Conservation (phyloP, 2,329 filamentous ascomycete species). For the Hansfordia pulvinata region DNA sequence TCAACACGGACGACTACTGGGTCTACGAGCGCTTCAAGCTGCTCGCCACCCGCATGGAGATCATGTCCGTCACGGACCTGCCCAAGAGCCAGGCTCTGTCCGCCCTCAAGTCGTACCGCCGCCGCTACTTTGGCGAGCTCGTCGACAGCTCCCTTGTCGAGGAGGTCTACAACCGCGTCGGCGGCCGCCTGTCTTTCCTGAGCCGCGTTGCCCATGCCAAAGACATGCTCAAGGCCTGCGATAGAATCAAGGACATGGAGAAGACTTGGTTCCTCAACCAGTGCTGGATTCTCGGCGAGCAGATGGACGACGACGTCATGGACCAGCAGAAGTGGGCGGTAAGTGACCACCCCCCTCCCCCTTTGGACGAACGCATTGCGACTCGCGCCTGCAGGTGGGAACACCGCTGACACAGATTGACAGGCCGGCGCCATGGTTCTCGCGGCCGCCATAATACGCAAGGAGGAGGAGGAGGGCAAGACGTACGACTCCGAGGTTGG, state of each 20-base stretch:
- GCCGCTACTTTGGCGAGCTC: constrained; percentile 58
- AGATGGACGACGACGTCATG: constrained; percentile 96
- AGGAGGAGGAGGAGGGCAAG: constrained; percentile 51
- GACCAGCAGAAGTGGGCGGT: constrained; percentile 93
- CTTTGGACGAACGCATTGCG: constrained; percentile 2
- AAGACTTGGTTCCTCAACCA: constrained; percentile 72
- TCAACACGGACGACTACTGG: constrained; percentile 98
- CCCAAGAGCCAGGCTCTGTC: constrained; percentile 63
- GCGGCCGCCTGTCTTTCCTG: constrained; percentile 77
- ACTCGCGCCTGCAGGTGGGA: background rate
- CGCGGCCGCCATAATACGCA: constrained; percentile 79
- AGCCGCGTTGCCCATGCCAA: constrained; percentile 77
- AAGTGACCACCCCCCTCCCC: constrained; percentile 21
- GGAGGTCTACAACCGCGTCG: constrained; percentile 73
- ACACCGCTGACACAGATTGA: background rate
- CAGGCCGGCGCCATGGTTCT: constrained; percentile 87
- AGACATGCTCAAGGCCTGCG: constrained; percentile 69
- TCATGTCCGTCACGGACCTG: constrained; percentile 74
- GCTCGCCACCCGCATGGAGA: constrained; percentile 87
- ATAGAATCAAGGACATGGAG: constrained; percentile 56
- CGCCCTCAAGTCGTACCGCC: constrained; percentile 69
- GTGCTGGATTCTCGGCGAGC: constrained; percentile 61
- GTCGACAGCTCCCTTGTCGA: constrained; percentile 45
- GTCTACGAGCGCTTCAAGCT: constrained; percentile 91
- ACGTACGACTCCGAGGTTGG: constrained; percentile 54